Conservation (phyloP, 495 filamentous ascomycete species). For the Pyronema domesticum region DNA sequence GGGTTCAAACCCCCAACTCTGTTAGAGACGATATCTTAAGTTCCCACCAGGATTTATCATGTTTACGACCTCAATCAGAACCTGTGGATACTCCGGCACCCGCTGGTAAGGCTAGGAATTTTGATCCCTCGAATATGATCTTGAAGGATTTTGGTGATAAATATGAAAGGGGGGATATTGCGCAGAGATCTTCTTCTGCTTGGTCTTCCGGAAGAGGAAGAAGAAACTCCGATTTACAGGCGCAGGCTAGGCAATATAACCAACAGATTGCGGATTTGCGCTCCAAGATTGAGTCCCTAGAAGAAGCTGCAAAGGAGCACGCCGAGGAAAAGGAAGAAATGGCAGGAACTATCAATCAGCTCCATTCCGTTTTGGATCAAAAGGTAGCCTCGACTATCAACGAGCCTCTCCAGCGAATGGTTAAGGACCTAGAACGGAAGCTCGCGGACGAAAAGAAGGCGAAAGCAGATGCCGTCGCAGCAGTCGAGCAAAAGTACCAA, state of each 20-base stretch:
- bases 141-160: too few relatives aligned
- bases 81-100: too few relatives aligned
- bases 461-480: conserved; percentile 4
- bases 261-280: background rate
- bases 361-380: conserved; percentile 7
- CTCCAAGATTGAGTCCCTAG: background rate
- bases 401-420: background rate
- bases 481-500: conserved; percentile 12
- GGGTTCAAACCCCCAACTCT: conserved; percentile 16
- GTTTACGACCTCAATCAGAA: background rate
- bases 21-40: conserved; percentile 14
- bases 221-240: too few relatives aligned
- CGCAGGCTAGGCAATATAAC: background rate
- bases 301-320: conserved; percentile 3
- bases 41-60: conserved; percentile 4
- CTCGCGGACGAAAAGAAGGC: conserved; percentile 9
- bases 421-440: conserved; percentile 8
- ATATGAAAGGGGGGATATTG: too few relatives aligned
- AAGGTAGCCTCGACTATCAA: conserved; percentile 1
- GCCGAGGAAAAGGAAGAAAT: conserved; percentile 15
- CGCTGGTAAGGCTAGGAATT: too few relatives aligned
- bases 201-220: too few relatives aligned
- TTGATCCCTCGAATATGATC: too few relatives aligned
- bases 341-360: conserved; percentile 13
- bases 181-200: too few relatives aligned